Evolutionary conservation across 495 filamentous ascomycete genomes (phyloP).

Genomic region (Hypoxylon trugodes): DNA sequence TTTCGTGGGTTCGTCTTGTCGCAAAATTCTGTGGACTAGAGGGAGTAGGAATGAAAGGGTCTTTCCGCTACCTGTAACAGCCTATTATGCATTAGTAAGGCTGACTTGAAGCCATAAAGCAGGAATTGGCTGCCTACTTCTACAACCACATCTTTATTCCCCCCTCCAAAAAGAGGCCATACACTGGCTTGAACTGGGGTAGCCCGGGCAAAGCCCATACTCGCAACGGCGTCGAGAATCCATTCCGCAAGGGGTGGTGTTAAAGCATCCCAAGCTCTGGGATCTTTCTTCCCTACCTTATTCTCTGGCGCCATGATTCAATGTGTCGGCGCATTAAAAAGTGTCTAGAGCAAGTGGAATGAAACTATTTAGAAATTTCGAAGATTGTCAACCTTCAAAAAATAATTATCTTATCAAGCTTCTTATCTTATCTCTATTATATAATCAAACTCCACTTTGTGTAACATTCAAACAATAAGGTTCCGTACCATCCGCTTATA

Average conservation of each 20-base stretch:
- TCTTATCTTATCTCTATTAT: constrained; percentile 6
- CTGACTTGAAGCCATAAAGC: not conserved
- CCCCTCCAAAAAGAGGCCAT: constrained; percentile 83
- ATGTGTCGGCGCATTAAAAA: constrained; percentile 9
- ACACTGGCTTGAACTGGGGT: constrained; percentile 90
- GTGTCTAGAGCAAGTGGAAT: not conserved
- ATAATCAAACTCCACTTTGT: not conserved
- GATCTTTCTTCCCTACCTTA: constrained; percentile 50
- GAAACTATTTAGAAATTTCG: constrained; percentile 14
- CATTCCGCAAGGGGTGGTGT: constrained; percentile 85
- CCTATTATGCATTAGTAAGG: constrained; percentile 50
- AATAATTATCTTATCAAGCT: constrained; percentile 26
- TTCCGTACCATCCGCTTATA: no score
- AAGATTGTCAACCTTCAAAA: constrained; percentile 5
- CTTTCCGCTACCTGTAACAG: constrained; percentile 95
- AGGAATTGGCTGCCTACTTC: constrained; percentile 57
- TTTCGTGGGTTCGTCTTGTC: constrained; percentile 74
- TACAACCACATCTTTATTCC: constrained; percentile 95
- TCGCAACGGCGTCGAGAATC: constrained; percentile 82
- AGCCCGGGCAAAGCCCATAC: constrained; percentile 86
- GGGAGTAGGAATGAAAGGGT: constrained; percentile 92
- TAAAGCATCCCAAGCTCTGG: constrained; percentile 80
- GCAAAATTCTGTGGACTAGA: constrained; percentile 82
- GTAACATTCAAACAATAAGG: no score
- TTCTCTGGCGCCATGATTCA: constrained; percentile 50